Evolutionary conservation across 768 basidiomycete species (phyloP), one percentile per base, ranked within the genome.

Genomic region (Mycena vulgaris): DNA sequence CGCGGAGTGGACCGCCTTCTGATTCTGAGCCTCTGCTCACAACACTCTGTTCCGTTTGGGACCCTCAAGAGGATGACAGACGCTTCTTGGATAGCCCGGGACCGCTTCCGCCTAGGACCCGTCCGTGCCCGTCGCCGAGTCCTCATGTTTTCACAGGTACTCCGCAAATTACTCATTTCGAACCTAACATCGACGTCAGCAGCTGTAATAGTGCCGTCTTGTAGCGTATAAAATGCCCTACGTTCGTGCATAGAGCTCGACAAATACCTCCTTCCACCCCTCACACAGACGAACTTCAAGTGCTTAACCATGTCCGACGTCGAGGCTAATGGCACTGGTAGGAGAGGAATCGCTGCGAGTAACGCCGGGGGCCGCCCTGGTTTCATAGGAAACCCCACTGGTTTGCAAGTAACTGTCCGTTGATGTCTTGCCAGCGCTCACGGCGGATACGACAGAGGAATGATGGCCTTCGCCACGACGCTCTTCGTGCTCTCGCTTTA

Each of bases 401-500:
- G 65, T 30, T 49, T 66, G 65, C 17, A 40, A 49, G 65, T 66
- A 47, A 10, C 56, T 57, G 21, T 33, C 47, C 56, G 27, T 49
- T 66, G 47, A 49, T 49, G 33, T 49, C 47, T 47, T 30, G 31
- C 65, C 31, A 17, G 31, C 40, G 56, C 27, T 66, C 55, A 57
- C 42, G 37, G 30, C 35, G 53, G 51, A 35, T 58, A 39, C 47
- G 56, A 64, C 69, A 89, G 89, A 40, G 89, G 87, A 45, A 45
- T 45, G 42, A 45, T 45, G 42, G 42, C 88, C 31, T 90, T 90
- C 75, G 89, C 89, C 30, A 86, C 87, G 7, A 89, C 90, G 27
- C 89, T 88, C 0, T 81, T 90, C 75, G 84, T 90, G 63, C 81
- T 89, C n/a, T 90, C 90, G 6, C 69, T 90, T 58, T 87, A 83